Evolutionary conservation across 2,329 filamentous ascomycete genomes (phyloP), one percentile per base, ranked within the genome.

Genomic region (Diaporthe citriasiana): DNA sequence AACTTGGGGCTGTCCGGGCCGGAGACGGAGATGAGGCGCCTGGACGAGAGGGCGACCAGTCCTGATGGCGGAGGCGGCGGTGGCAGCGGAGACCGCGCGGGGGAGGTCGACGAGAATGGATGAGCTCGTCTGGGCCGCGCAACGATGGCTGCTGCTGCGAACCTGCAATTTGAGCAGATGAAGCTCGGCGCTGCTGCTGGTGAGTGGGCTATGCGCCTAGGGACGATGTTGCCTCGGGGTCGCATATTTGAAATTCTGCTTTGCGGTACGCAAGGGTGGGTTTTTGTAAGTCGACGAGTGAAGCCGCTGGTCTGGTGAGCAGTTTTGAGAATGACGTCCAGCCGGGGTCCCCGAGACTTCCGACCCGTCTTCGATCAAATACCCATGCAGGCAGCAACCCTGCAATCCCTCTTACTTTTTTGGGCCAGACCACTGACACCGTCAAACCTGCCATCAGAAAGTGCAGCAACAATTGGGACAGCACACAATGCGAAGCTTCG

Each of bases 1-100:
- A 95, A 98, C 78, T 93, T 93, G 60, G 93, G 89, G 42, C 95
- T 92, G 79, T 98, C 96, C 4, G 88, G 88, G 3, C 97, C 97
- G 22, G 92, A 89, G 76, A 98, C 86, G 53, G 92, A 93, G 77
- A 99, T 92, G 57, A 98, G 88, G 70, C 91, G 91, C 66, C 97
- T 93, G 77, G 93, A 92, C n/a, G 90, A 84, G 76, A 98, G 90
- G 35, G 82, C 82, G 19, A 89, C 84, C 82, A 90, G 80, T 77
- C 85, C 86, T 74, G 88, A 79, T 3, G 82, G 35, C 2, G 88
- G 86, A 19, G 87, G 87, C 51, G 83, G 81, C 17, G 85, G 83
- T 1, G 79, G 78, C 25, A 78, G 78, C 66, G 79, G 30, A 15
- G n/a, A 45, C 12, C 25, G 78, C 78, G 70, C 79, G 19, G n/a